Evolutionary conservation across 2,329 filamentous ascomycete genomes (phyloP), one percentile per base, ranked within the genome.

Genomic region (Xylaria multiplex): DNA sequence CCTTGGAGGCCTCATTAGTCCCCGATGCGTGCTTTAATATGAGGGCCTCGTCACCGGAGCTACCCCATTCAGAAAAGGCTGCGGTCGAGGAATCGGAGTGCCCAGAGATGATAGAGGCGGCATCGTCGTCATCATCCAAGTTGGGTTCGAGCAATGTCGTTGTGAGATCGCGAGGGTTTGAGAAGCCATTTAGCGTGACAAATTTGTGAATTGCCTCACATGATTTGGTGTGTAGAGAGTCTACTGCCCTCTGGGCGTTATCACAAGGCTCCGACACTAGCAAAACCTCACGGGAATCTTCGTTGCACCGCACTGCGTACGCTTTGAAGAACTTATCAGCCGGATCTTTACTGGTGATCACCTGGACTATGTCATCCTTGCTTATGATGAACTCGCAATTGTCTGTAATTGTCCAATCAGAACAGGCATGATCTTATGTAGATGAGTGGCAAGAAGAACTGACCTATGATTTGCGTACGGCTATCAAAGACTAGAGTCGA

Each of bases 301-400:
- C 66, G 35, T 68, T 73, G 57, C 63, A 67, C 22, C 72, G 71
- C 16, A 76, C 24, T 24, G 69, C 76, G 50, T 72, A 72, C 30
- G 74, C 73, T 56, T 71, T 75, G 58, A 66, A 69, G 60, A 64
- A 70, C 37, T 66, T 60, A 16, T 70, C 72, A 8, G 46, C 19
- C 11, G 69, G 59, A 24, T 74, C 68, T 42, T 70, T 74, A 55
- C 49, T 59, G 27, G 64, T 73, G 54, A 77, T 69, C 8, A 77
- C 69, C 24, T 69, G 65, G 53, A 77, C 64, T 13, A 67, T 64
- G 53, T 75, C 75, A 66, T 73, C 68, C 57, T 70, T 73, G 27
- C 46, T 57, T 16, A 72, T 62, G 64, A 77, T 60, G 62, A 77
- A 77, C 54, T 75, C 71, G 69, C 75, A 77, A 58, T 77, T 77